Evolutionary conservation across 768 basidiomycete genomes (phyloP).

Genomic region (Crepidotus variabilis): DNA sequence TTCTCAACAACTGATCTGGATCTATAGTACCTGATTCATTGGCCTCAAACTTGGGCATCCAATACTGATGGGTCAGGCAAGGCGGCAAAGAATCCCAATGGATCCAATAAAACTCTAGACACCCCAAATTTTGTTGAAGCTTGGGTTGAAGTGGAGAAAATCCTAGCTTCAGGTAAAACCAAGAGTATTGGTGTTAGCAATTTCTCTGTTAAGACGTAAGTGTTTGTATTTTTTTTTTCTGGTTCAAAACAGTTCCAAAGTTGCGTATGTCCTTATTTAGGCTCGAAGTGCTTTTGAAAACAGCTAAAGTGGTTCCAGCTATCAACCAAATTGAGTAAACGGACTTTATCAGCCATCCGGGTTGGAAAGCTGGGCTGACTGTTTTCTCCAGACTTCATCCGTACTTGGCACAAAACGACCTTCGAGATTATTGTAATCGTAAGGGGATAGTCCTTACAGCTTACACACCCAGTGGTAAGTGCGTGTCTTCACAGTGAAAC

Average conservation of each 20-base stretch:
- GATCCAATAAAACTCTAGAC: constrained; percentile 28
- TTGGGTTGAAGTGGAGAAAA: constrained; percentile 50
- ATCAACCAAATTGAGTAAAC: constrained; percentile 47
- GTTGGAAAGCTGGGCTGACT: neutral
- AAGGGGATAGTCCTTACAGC: constrained; percentile 49
- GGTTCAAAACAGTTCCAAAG: neutral
- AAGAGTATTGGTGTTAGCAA: constrained; percentile 58
- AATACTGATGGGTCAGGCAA: constrained; percentile 7
- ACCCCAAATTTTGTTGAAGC: constrained; percentile 34
- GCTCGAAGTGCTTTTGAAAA: constrained; percentile 35
- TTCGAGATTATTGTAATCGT: constrained; percentile 41
- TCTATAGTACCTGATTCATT: constrained; percentile 48
- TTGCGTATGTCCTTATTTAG: constrained; percentile 17
- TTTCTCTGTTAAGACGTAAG: constrained; percentile 54
- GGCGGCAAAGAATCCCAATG: constrained; percentile 27
- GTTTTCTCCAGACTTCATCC: constrained; percentile 36
- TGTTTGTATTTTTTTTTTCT: neutral
- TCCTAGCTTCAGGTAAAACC: constrained; percentile 41
- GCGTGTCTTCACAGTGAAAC: neutral
- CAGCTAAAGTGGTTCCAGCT: constrained; percentile 39
- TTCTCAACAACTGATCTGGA: neutral
- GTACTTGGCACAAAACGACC: constrained; percentile 45
- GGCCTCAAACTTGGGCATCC: constrained; percentile 31
- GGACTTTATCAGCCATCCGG: no score
- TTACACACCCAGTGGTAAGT: constrained; percentile 43